Conservation (phyloP, 2,329 filamentous ascomycete species). For the Clarireedia paspali region DNA sequence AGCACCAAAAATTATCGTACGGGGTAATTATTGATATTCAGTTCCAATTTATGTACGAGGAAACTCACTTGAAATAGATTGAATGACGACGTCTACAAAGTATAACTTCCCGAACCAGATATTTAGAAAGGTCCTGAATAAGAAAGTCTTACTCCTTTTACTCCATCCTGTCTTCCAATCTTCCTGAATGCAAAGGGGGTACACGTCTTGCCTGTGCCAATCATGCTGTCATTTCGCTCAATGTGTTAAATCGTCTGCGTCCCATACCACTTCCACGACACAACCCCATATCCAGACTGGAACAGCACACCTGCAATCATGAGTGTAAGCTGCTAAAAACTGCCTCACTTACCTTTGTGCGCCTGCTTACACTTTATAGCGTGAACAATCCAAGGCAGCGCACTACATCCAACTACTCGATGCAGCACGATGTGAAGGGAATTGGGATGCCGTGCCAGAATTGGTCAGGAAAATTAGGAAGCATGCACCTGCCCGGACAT, state of each 20-base stretch:
- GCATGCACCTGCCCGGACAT: constrained; percentile 77
- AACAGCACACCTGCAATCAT: constrained; percentile 18
- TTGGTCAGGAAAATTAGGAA: constrained; percentile 89
- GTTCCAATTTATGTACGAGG: too few relatives aligned
- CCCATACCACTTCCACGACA: neutral
- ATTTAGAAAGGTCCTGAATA: neutral
- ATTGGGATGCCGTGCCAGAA: constrained; percentile 82
- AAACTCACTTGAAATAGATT: too few relatives aligned
- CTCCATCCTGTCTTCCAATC: neutral
- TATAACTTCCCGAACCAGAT: neutral
- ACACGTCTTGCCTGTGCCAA: neutral
- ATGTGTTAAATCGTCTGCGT: neutral
- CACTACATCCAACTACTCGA: constrained; percentile 80
- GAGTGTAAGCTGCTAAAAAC: constrained; percentile 20
- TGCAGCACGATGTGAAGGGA: constrained; percentile 76
- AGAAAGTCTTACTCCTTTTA: neutral
- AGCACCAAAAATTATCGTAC: too few relatives aligned
- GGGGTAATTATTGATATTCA: too few relatives aligned
- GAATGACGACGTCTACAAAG: too few relatives aligned
- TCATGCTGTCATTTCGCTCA: constrained; percentile 9
- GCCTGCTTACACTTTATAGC: constrained; percentile 15
- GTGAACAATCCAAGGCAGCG: constrained; percentile 61
- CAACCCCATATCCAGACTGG: neutral
- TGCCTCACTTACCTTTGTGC: neutral
- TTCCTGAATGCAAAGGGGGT: too few relatives aligned